Base-by-base conservation (phyloP, 768 basidiomycete genomes). In the Coprinopsis strossmayeri region DNA sequence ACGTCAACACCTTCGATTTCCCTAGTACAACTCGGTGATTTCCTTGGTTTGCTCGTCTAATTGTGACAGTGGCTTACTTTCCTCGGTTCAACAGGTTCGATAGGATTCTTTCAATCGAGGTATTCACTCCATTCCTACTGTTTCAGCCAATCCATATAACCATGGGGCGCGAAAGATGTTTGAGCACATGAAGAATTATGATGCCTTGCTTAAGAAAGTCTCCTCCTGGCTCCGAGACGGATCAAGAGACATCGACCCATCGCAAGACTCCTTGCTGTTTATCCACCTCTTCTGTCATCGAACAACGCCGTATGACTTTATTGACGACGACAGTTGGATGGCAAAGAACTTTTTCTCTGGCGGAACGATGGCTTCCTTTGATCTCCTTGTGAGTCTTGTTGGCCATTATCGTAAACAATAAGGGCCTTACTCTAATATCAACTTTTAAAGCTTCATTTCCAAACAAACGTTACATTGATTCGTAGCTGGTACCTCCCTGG, bases 141-240 rank as follows among this genome's bases (percentile, higher is more conserved):
- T 18, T 18, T 26, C n/a, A 21, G 35, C 21, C 15, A 37, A 28
- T 11, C 34, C 21, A 17, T 17, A 48, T 34, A 28, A 34, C 41
- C 34, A n/a, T n/a, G n/a, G n/a, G 27, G 18, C 12, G 30, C 30
- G 15, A 42, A 24, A 80, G 77, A 82, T 83, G 80, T 82, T 84
- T 54, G 82, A 85, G 57, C 84, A 86, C 60, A 83, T 85, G 82
- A 84, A 85, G 64, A 84, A 84, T 58, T 86, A 86, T 64, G 67
- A 82, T 48, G 60, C 63, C 7, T 73, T 87, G 7, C 67, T 86
- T 50, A 62, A 66, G 45, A 86, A 86, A 59, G 61, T 85, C 25
- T 74, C 80, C 1, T 75, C 72, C 7, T 88, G 84, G 84, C 70
- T 87, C 11, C 68, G 74, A 24, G 76, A 28, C 52, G 49, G 45